phyloP scores from a whole-genome alignment of 352 stramenopile species.

The Phytophthora tentaculata region DNA sequence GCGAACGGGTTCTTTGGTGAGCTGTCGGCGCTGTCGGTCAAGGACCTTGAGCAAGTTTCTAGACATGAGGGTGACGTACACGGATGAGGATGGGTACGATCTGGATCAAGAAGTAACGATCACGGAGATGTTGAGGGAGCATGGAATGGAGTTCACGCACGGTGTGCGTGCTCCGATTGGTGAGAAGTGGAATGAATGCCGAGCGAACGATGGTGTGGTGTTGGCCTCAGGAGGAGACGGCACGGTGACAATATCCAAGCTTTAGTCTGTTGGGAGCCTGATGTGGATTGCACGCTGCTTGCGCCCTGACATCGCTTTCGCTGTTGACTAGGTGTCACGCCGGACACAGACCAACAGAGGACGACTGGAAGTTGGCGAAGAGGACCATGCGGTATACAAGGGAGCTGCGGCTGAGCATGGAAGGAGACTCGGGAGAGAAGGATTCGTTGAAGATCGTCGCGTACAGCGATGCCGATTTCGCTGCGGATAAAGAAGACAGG shows the following conservation, averaged over 20 bases:
- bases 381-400: not conserved
- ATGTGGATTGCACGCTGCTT: not conserved
- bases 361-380: not conserved
- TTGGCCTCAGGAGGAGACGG: not conserved
- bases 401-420: too few species aligned
- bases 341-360: not conserved
- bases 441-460: not conserved
- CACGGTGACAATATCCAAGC: not conserved
- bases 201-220: not conserved
- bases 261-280: not conserved
- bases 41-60: not conserved
- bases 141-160: not conserved
- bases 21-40: not conserved
- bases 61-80: not conserved
- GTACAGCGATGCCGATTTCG: not conserved
- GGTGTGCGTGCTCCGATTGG: not conserved
- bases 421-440: too few species aligned
- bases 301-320: not conserved
- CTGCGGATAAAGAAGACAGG: not conserved
- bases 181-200: not conserved
- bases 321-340: not conserved
- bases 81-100: not conserved
- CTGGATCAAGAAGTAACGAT: not conserved
- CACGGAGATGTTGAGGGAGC: not conserved
- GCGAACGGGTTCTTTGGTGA: not conserved